phyloP scores from a whole-genome alignment of 768 basidiomycete genomes.

The Termitomyces bulborhizus region DNA sequence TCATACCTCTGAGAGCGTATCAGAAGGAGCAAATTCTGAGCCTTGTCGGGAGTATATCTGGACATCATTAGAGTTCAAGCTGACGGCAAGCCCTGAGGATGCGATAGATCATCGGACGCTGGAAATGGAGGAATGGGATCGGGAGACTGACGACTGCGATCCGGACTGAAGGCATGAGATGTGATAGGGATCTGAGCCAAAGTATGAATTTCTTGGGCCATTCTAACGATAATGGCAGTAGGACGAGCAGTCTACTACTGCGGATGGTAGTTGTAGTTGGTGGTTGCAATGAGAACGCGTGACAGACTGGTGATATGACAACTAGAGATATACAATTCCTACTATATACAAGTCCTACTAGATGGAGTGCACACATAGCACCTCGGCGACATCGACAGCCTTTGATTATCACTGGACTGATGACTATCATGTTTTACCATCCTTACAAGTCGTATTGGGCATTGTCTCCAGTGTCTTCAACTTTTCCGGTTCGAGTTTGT shows the following conservation, averaged over 20 bases:
- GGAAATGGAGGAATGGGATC: background rate
- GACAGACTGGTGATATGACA: background rate
- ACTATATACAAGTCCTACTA: background rate
- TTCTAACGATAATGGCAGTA: constrained; percentile 32
- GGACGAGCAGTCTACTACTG: constrained; percentile 90
- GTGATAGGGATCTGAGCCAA: constrained; percentile 84
- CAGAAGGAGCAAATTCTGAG: constrained; percentile 60
- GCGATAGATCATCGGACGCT: constrained; percentile 2
- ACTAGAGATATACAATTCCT: background rate
- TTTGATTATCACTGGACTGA: background rate
- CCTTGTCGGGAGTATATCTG: constrained; percentile 72
- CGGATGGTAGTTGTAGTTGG: constrained; percentile 10
- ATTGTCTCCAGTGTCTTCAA: constrained; percentile 25
- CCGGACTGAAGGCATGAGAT: constrained; percentile 86
- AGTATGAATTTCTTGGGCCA: constrained; percentile 70
- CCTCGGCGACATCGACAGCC: background rate
- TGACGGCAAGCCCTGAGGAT: constrained; percentile 77
- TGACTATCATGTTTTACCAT: background rate
- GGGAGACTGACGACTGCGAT: constrained; percentile 67
- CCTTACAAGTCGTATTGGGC: constrained; percentile 1
- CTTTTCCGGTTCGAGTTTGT: constrained; percentile 30
- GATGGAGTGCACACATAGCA: background rate
- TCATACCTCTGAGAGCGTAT: constrained; percentile 81
- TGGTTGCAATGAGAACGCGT: background rate
- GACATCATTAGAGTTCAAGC: constrained; percentile 85